Base-by-base conservation (phyloP, 1,139 yeast species). In the Geotrichum candidum region DNA sequence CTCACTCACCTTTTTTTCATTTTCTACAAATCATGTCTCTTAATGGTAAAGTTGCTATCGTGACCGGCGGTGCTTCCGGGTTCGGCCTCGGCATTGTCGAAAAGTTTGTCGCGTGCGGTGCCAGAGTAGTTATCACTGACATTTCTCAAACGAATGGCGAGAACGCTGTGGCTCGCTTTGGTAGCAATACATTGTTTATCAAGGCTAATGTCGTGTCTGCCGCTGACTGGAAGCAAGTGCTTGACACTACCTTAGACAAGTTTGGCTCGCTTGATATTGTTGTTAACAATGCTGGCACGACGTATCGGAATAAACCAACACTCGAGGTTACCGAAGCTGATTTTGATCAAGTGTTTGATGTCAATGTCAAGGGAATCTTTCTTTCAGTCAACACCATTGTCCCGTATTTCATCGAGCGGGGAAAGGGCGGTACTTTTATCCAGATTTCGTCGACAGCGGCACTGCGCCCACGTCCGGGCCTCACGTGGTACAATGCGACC, bases 21-120 rank as follows among this genome's bases (percentile, higher is more conserved):
- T n/a, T n/a, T n/a, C 5, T 18, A 5, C 10, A 2, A 41, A 41
- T 9, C 22, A 41, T 41, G 18, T 41, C n/a, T 52, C 25, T 70
- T 27, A 61, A 66, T 46, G 67, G 66, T 31, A 68, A 70, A 62
- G 68, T 68, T n/a, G 70, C 68, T 7, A 65, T 71, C 41, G 69
- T 71, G n/a, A 70, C 74, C 23, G 74, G 74, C 13, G 74, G 73
- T 1, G 67, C 69, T 11, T 70, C 73, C n/a, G 74, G 74, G 1
- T 66, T 71, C 50, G 74, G 74, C 11, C 69, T 72, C 5, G 68
- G 65, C 35, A 66, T 71, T n/a, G 71, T 66, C 22, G 59, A 64
- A 51, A 66, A 69, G 56, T 64, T 71, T 33, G 71, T 72, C 4
- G 65, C 64, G 2, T 70, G 69, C 57, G 72, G 73, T 2, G 63